Evolutionary conservation across 768 basidiomycete species (phyloP), one percentile per base, ranked within the genome.

Genomic region (Ramaria rubella): DNA sequence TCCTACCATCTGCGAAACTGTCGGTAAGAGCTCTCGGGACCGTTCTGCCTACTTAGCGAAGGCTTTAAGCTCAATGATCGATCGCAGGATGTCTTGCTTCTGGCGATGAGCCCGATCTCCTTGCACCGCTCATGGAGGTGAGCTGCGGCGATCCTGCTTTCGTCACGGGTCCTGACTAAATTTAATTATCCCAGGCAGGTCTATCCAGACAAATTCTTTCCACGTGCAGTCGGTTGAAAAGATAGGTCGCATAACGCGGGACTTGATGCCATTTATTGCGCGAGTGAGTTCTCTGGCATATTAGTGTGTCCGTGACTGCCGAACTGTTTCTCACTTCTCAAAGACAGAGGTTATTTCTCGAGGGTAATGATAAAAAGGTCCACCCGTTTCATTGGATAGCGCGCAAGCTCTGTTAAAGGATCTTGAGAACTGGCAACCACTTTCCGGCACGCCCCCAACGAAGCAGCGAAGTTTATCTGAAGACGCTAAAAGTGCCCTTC

Each of bases 1-100:
- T 55, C 62, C 77, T 48, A 70, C 74, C 7, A 69, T 75, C 38
- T 75, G 74, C 58, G 74, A 76, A 54, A 70, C 69, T 15, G 71
- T 75, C 60, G 70, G 72, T 72, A 55, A 60, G 65, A 52, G 52
- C 54, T 36, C 60, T 31, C 15, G 36, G 34, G 27, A 49, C 51
- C 27, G 29, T 53, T 40, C 15, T 17, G 6, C 38, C 5, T 40
- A n/a, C n/a, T 6, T 42, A 42, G 40, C 40, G 40, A n/a, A 8
- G 19, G 29, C 40, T 17, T 54, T 31, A 52, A 34, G 49, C 57
- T 40, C 54, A 38, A 59, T 58, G 58, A 58, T 58, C 44, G 14
- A 52, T 65, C 49, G n/a, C 58, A 72, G 70, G 70, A 5, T 74
- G 71, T 59, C 58, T 75, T 36, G 69, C 70, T 5, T 68, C 63